Evolutionary conservation across 2,329 filamentous ascomycete species (phyloP), one percentile per base, ranked within the genome.

Genomic region (Westerdykella ornata): DNA sequence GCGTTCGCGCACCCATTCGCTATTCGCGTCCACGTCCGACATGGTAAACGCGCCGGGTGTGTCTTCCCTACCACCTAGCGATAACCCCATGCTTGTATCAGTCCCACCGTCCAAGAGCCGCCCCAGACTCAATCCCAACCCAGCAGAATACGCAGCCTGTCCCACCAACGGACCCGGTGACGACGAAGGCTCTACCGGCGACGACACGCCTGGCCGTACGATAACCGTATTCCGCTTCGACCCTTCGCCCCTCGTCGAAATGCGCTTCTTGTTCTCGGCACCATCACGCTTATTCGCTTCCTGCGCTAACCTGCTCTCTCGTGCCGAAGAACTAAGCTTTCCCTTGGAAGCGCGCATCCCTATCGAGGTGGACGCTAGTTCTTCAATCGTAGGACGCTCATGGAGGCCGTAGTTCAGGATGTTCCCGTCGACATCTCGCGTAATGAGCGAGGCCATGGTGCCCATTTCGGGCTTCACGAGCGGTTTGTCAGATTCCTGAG

Each of bases 401-500:
- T 52, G 32, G 14, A 50, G 38, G 28, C 32, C 51, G 37, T 51
- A 51, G 41, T 54, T 48, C 29, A 52, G 47, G 12, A 59, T 38
- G 35, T 55, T 59, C 15, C 52, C 52, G 0, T 51, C 51, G 9
- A 46, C 17, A 37, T 57, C 50, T 20, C 57, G 48, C 3, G 47
- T 38, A 17, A 54, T 40, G 0, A 37, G 16, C 2, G 44, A 40
- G 22, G 40, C 33, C 34, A 34, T 31, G 22, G 22, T 26, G 22
- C 8, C 12, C 8, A 26, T 7, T 3, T 26, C 12, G 8, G 22
- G 4, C 41, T 40, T 35, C 12, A 26, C 28, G 15, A 14, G 13
- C 4, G 37, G n/a, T n/a, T 33, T 35, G n/a, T 33, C 39, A 22
- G 19, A 7, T 33, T 29, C 8, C 26, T 14, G 31, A 9, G 32